Evolutionary conservation across 139 green algal species (phyloP).

Genomic region (Yamagishiella unicocca): DNA sequence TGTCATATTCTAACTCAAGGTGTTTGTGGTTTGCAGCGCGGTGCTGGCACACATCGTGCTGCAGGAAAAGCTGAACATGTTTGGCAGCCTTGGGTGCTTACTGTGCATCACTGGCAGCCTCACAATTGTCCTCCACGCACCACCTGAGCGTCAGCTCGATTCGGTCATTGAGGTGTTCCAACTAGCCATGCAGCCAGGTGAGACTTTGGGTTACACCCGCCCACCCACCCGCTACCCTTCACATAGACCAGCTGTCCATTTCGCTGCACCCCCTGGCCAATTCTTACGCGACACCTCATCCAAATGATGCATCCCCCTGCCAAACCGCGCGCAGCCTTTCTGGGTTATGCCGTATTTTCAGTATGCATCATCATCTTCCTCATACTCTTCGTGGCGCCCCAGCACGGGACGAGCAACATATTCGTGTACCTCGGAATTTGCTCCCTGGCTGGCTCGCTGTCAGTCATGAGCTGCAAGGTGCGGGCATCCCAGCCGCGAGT

Average conservation of each 20-base stretch:
- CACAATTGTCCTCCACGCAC: constrained; percentile 95
- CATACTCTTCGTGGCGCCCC: constrained; percentile 58
- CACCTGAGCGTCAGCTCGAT: constrained; percentile 81
- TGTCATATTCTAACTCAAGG: neutral
- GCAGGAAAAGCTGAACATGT: constrained; percentile 92
- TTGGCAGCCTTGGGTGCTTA: constrained; percentile 93
- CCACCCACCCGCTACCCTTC: too few relatives aligned
- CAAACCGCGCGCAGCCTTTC: constrained; percentile 78
- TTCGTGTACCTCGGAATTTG: constrained; percentile 97
- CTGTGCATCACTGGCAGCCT: constrained; percentile 94
- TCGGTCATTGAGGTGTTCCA: constrained; percentile 89
- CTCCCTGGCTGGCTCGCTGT: constrained; percentile 92
- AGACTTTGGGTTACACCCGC: too few relatives aligned
- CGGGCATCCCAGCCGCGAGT: too few relatives aligned
- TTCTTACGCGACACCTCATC: too few relatives aligned
- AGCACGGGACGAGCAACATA: constrained; percentile 83
- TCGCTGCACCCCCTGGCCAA: too few relatives aligned
- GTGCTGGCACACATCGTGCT: constrained; percentile 94
- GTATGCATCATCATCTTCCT: constrained; percentile 69
- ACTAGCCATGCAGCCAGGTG: constrained; percentile 89
- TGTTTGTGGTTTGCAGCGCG: constrained; percentile 72
- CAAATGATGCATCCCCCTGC: neutral
- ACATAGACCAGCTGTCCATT: neutral
- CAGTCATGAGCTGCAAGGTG: constrained; percentile 97
- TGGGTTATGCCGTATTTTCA: constrained; percentile 82